These are phyloP conservation scores for Mycena vulgaris DNA, from an alignment of 768 basidiomycete genomes.

Conservation along the genomic window DNA sequence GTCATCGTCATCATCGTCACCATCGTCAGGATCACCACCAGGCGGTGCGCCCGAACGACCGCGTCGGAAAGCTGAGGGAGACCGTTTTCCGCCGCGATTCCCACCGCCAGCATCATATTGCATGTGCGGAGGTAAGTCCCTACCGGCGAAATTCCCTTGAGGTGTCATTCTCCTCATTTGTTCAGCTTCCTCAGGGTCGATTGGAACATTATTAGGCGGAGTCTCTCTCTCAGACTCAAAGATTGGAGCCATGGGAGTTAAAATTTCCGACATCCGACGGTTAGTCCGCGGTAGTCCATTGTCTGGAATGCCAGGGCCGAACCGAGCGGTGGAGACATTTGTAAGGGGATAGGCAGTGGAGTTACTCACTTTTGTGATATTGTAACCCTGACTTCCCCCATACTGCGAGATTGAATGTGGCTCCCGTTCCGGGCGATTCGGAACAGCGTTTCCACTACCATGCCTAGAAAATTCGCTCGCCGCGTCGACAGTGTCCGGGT, in stretches of 20 bases:
- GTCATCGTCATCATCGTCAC: background rate
- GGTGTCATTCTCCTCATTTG: constrained; percentile 20
- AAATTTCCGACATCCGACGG: constrained; percentile 1
- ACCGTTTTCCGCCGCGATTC: background rate
- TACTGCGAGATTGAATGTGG: background rate
- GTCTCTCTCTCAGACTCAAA: background rate
- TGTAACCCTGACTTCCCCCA: background rate
- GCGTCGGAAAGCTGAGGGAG: background rate
- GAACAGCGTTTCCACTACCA: background rate
- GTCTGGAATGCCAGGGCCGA: background rate
- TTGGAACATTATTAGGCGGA: background rate
- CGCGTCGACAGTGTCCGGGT: background rate
- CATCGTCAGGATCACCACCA: background rate
- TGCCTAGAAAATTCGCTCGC: background rate
- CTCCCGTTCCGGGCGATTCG: background rate
- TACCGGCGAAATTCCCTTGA: background rate
- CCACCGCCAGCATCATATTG: background rate
- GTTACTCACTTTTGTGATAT: background rate
- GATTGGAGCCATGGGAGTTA: background rate
- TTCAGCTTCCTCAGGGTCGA: constrained; percentile 41
- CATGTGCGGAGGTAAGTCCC: background rate
- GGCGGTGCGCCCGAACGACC: background rate
- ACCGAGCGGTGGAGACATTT: background rate
- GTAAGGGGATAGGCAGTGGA: background rate
- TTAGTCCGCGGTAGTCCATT: background rate